These are phyloP conservation scores for Lunasporangiospora selenospora DNA, from an alignment of 192 early-diverging fungal genomes.

Conservation along the genomic window DNA sequence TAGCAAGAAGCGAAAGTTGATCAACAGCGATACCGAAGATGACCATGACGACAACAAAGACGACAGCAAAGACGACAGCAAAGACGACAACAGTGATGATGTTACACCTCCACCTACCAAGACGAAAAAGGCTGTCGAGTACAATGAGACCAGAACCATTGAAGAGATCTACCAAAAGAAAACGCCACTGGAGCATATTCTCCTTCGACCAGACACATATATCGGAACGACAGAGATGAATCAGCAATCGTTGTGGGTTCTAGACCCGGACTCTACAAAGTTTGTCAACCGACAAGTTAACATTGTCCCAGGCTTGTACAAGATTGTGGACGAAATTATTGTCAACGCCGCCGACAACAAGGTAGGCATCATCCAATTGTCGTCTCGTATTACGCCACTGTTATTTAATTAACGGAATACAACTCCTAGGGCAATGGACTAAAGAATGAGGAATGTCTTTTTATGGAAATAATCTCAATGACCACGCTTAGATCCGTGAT, in stretches of 20 bases:
- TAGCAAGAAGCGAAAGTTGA: conserved; percentile 41
- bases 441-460: no score
- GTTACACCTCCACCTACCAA: conserved; percentile 26
- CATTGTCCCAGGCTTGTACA: conserved; percentile 92
- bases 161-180: conserved; percentile 97
- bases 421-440: no score
- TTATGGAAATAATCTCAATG: background rate
- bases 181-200: conserved; percentile 93
- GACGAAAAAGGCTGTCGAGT: conserved; percentile 26
- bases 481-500: conserved; percentile 81
- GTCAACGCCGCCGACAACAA: conserved; percentile 97
- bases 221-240: conserved; percentile 90
- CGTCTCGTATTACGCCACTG: no score
- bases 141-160: conserved; percentile 55
- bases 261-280: conserved; percentile 69
- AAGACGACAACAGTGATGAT: conserved; percentile 5
- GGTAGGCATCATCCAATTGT: no score
- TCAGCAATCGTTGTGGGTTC: conserved; percentile 88
- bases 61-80: conserved; percentile 7
- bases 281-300: conserved; percentile 65
- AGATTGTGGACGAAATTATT: conserved; percentile 98
- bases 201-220: conserved; percentile 95
- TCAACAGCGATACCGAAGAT: conserved; percentile 5
- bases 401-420: no score
- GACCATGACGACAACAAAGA: background rate